These are phyloP conservation scores for Botrytis fragariae DNA, from an alignment of 2,329 filamentous ascomycete species.

Conservation along the genomic window DNA sequence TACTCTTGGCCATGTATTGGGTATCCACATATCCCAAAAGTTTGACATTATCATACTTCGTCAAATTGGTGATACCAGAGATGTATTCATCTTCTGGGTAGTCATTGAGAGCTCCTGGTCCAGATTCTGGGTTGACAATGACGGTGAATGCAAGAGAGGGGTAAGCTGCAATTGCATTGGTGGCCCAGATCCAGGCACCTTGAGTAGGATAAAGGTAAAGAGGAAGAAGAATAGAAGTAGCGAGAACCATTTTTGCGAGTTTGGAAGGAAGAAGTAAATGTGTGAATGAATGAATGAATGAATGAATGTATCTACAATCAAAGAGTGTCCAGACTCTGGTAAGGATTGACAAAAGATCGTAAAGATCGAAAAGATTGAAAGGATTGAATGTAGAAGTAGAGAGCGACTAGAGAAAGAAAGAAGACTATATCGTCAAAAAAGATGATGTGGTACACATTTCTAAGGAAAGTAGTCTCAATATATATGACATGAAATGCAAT, in stretches of 20 bases:
- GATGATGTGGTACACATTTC: neutral
- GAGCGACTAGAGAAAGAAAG: neutral
- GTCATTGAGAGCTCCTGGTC: neutral
- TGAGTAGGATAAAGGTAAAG: conserved; percentile 14
- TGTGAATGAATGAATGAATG: neutral
- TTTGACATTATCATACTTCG: conserved; percentile 6
- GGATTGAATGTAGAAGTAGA: neutral
- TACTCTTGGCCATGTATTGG: neutral
- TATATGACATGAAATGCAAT: neutral
- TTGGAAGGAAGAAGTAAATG: neutral
- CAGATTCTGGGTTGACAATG: conserved; percentile 15
- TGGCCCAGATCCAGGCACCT: conserved; percentile 17
- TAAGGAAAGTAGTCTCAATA: neutral
- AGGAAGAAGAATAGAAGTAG: conserved; percentile 16
- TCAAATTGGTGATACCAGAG: neutral
- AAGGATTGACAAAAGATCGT: neutral
- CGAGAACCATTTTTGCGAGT: conserved; percentile 12
- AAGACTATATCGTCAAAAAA: neutral
- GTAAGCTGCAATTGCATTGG: neutral
- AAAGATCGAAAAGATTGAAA: neutral
- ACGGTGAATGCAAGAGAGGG: conserved; percentile 13
- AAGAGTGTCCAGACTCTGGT: conserved; percentile 14
- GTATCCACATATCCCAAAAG: conserved; percentile 19
- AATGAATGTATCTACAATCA: neutral
- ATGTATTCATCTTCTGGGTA: conserved; percentile 11